Evolutionary conservation across 1,284 basidiomycete genomes (phyloP).

Genomic region (Leucocoprinus gongylophorus): DNA sequence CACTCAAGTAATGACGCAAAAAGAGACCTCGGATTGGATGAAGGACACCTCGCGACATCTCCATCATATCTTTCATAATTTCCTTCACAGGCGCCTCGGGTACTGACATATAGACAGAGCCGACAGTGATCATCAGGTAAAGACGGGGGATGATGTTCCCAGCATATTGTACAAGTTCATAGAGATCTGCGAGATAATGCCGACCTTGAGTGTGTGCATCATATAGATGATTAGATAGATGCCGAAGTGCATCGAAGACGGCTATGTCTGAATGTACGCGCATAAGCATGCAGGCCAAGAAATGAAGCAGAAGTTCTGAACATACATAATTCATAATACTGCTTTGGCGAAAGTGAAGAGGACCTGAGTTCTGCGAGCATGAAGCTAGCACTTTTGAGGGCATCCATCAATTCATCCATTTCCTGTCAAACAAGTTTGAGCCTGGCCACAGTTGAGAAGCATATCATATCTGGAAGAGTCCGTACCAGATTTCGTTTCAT

Average conservation of each 20-base stretch:
- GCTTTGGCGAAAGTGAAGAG: constrained; percentile 86
- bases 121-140: constrained; percentile 98
- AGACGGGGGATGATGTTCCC: constrained; percentile 91
- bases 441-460: constrained; percentile 9
- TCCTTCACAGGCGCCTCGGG: constrained; percentile 93
- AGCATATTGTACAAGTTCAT: constrained; percentile 95
- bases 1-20: constrained; percentile 89
- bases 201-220: constrained; percentile 85
- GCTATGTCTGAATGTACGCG: constrained; percentile 70
- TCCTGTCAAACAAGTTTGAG: constrained; percentile 45
- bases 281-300: constrained; percentile 14
- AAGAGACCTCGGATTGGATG: constrained; percentile 92
- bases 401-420: constrained; percentile 94
- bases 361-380: constrained; percentile 95
- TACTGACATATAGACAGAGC: constrained; percentile 95
- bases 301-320: constrained; percentile 13
- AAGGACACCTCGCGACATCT: constrained; percentile 93
- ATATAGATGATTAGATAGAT: constrained; percentile 91
- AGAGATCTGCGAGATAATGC: constrained; percentile 93
- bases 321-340: constrained; percentile 95
- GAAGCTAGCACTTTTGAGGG: constrained; percentile 87
- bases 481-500: constrained; percentile 88
- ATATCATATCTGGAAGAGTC: constrained; percentile 15
- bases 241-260: constrained; percentile 89
- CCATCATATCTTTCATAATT: constrained; percentile 99